Evolutionary conservation across 2,329 filamentous ascomycete genomes (phyloP), one percentile per base, ranked within the genome.

Genomic region (Albifimbria verrucaria): DNA sequence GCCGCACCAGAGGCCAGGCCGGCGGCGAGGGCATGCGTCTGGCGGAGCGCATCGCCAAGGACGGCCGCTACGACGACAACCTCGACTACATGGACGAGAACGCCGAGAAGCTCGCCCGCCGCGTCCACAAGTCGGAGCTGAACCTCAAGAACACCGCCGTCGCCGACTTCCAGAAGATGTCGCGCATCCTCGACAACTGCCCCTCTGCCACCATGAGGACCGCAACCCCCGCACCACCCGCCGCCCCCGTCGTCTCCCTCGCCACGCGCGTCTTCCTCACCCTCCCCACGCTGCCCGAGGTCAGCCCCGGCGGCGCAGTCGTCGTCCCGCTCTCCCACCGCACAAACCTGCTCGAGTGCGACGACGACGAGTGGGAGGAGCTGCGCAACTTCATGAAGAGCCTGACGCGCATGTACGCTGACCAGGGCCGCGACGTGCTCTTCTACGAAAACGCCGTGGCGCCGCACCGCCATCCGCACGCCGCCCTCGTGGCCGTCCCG

Each of bases 351-450:
- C 77, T 99, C n/a, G 93, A 97, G 70, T 99, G 94, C 70, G 93
- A 97, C 70, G 93, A 99, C 65, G 94, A 99, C 66, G 94, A 99
- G 69, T 99, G 95, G 95, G 94, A 99, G 67, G 94, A 99, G 72
- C 87, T 99, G 6, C 89, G 94, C 61, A 99, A 99, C 70, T 99
- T 99, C 68, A 97, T 97, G 93, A 99, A 99, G 75, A 89, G 85
- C 54, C 79, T 99, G 20, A 97, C 89, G 4, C 86, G 93, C 44
- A 88, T 97, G 83, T 99, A 97, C 72, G 91, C 96, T 73, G 89
- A 92, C 43, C 91, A 95, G 69, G 92, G 92, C 11, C 88, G 90
- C 49, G 90, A 94, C 62, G 92, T 97, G 10, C 77, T 99, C 57
- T 99, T 99, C 74, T 99, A 99, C 77, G 94, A 99, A 67, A 97